phyloP scores from a whole-genome alignment of 768 basidiomycete species.

The Paxillus involutus region DNA sequence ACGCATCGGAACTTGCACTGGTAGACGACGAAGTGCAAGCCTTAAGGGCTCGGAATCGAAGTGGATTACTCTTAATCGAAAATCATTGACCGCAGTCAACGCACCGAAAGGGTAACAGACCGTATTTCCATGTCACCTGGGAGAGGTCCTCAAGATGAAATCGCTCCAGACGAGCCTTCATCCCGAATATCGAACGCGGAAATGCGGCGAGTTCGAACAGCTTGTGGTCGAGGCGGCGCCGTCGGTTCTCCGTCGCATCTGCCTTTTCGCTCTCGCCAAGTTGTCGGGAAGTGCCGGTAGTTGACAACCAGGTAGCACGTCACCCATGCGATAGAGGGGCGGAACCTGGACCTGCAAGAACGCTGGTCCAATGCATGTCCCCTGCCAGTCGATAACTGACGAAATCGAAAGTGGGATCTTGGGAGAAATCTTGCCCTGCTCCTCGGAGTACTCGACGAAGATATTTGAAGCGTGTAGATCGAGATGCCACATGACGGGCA shows the following conservation, averaged over 20 bases:
- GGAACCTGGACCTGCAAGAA: conserved; percentile 9
- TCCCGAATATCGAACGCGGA: neutral
- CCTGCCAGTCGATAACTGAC: conserved; percentile 16
- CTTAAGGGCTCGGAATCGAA: too few relatives aligned
- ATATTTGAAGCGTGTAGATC: conserved; percentile 15
- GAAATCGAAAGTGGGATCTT: conserved; percentile 4
- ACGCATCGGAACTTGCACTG: too few relatives aligned
- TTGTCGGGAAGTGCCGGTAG: neutral
- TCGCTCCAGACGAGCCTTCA: neutral
- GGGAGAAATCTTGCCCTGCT: neutral
- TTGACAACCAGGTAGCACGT: neutral
- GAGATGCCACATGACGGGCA: conserved; percentile 14
- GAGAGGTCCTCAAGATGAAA: neutral
- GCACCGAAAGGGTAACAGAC: neutral
- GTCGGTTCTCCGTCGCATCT: neutral
- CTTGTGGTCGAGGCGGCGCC: neutral
- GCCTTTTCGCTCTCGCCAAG: neutral
- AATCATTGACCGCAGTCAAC: neutral
- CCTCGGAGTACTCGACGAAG: conserved; percentile 6
- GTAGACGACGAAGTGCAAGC: too few relatives aligned
- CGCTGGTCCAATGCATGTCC: conserved; percentile 12
- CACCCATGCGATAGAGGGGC: neutral
- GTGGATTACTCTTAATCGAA: too few relatives aligned
- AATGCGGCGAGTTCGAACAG: neutral
- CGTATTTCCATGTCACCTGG: neutral